These are phyloP conservation scores for Spongospora subterranea DNA, from an alignment of 208 protist species.

Conservation along the genomic window DNA sequence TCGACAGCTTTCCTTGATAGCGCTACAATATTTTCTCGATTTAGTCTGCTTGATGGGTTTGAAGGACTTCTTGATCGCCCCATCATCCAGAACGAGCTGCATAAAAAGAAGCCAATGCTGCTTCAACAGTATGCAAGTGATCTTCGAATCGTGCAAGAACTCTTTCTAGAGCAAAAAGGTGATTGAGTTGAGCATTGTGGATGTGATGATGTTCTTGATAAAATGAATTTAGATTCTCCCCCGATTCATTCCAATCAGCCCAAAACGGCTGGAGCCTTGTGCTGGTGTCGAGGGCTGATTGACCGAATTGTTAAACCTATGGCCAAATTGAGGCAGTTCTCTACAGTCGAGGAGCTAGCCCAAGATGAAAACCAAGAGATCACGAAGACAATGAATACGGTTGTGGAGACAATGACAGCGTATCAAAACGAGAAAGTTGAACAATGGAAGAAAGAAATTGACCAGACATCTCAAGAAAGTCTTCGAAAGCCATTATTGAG, in stretches of 20 bases:
- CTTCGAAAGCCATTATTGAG: slow-evolving; percentile 88
- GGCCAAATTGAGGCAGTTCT: slow-evolving; percentile 68
- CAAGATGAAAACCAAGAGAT: slow-evolving; percentile 58
- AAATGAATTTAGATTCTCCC: slow-evolving; percentile 60
- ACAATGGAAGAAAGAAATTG: slow-evolving; percentile 86
- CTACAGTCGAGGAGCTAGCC: slow-evolving; percentile 40
- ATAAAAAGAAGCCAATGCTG: slow-evolving; percentile 86
- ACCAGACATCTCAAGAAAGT: slow-evolving; percentile 86
- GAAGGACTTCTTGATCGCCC: slow-evolving; percentile 89
- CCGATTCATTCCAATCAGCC: slow-evolving; percentile 88
- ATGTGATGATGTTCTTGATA: neutral
- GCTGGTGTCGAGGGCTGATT: slow-evolving; percentile 87
- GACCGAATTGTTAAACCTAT: slow-evolving; percentile 89
- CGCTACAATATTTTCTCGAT: slow-evolving; percentile 86
- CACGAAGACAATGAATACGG: slow-evolving; percentile 24
- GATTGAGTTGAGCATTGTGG: neutral
- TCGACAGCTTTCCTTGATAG: slow-evolving; percentile 89
- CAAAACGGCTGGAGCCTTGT: slow-evolving; percentile 85
- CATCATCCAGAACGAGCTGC: slow-evolving; percentile 89
- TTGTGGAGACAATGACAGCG: slow-evolving; percentile 57
- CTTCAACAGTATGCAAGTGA: slow-evolving; percentile 77
- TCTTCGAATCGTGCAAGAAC: slow-evolving; percentile 81
- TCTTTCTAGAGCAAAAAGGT: slow-evolving; percentile 75
- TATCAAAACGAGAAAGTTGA: slow-evolving; percentile 75
- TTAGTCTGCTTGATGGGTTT: slow-evolving; percentile 94